Conservation (phyloP, 2,329 filamentous ascomycete genomes). For the Penicillium capsulatum region DNA sequence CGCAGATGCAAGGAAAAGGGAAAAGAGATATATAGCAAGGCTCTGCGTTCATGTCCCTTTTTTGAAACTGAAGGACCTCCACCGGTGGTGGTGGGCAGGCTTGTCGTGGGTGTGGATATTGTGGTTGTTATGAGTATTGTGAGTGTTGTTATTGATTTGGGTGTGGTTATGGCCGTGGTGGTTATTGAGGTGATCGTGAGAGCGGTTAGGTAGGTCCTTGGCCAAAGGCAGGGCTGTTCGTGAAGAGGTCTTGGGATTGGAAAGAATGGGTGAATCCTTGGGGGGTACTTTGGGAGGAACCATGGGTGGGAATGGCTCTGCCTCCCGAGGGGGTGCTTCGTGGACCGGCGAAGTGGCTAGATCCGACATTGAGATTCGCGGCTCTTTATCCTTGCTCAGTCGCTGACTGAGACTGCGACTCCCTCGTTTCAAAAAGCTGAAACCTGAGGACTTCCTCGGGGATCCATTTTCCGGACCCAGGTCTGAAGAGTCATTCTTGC, state of each 20-base stretch:
- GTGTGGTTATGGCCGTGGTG: constrained; percentile 1
- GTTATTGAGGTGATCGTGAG: not conserved
- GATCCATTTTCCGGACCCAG: constrained; percentile 41
- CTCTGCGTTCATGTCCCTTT: constrained; percentile 15
- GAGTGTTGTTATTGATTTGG: constrained; percentile 14
- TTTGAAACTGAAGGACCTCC: constrained; percentile 25
- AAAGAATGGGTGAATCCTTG: constrained; percentile 13
- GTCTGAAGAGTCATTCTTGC: constrained; percentile 59
- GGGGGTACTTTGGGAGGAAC: constrained; percentile 5
- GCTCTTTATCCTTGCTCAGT: constrained; percentile 48
- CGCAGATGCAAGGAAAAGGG: constrained; percentile 11
- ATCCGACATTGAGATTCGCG: constrained; percentile 27
- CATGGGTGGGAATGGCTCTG: constrained; percentile 9
- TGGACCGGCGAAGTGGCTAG: constrained; percentile 18
- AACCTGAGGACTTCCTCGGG: constrained; percentile 36
- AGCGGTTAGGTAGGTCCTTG: constrained; percentile 10
- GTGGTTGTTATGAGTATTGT: constrained; percentile 14
- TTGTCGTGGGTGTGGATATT: constrained; percentile 10
- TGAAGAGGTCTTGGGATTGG: constrained; percentile 17
- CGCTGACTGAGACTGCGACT: constrained; percentile 77
- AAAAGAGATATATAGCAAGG: too few species aligned
- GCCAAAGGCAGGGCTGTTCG: constrained; percentile 12
- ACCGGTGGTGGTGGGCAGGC: constrained; percentile 16
- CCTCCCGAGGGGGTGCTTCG: constrained; percentile 15
- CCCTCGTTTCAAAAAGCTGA: constrained; percentile 65